Base-by-base conservation (phyloP, 495 filamentous ascomycete genomes). In the Rostrohypoxylon terebratum region DNA sequence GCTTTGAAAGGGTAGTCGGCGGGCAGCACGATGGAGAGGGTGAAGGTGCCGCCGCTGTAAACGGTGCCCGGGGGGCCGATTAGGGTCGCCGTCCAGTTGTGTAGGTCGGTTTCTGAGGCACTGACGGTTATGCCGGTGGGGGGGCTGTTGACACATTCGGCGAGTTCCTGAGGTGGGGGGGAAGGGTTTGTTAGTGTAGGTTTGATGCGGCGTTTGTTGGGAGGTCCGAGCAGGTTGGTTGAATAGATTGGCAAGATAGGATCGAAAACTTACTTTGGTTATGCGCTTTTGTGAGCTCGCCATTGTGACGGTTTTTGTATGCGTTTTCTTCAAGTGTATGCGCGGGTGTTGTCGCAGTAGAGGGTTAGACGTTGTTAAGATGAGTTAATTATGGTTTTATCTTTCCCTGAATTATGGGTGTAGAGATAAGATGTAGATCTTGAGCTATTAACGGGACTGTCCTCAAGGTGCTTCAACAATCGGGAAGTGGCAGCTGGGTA, bases 1-100 rank as follows among this genome's bases (percentile, higher is more conserved):
- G 96, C 90, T 76, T 96, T 97, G 90, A 98, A 99, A 9, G 96
- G 96, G 84, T 98, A 99, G 70, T 96, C 92, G 65, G 81, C 82
- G 18, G 96, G 96, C 4, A 99, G 89, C 18, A 79, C 86, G 65
- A 98, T 83, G 53, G 90, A 84, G 18, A 99, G 83, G 42, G 88
- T 86, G 89, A 96, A 99, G 66, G 80, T 85, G 51, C 96, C 96
- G 57, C 90, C 92, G 85, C 89, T 83, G 80, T 93, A 98, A 20
- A 89, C 81, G 4, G 92, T 91, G 36, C 83, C 83, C 66, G 90
- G 83, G 0, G 94, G 94, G 0, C 92, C 94, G 14, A 88, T 86
- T 80, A 98, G 89, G 33, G 84, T 80, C 68, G 96, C 87, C 72
- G 92, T 89, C 96, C 96, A 99, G 48, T 88, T 87, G 84, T 92